Conservation (phyloP, 2,329 filamentous ascomycete species). For the Dothistroma septosporum region DNA sequence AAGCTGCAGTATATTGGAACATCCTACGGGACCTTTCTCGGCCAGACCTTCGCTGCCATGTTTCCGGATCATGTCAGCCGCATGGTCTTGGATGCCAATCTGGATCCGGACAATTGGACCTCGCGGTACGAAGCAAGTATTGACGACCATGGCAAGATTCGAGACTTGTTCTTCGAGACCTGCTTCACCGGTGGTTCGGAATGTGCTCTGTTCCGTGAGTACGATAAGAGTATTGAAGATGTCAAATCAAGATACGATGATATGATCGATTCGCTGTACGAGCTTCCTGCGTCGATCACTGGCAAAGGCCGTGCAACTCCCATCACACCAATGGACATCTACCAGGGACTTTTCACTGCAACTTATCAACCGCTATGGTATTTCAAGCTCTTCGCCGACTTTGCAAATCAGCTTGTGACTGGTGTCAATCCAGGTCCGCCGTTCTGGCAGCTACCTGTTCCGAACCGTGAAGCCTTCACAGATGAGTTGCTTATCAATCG, state of each 20-base stretch:
- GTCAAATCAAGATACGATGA: constrained; percentile 15
- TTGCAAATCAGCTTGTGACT: constrained; percentile 12
- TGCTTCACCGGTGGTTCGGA: constrained; percentile 9
- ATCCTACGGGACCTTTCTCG: constrained; percentile 10
- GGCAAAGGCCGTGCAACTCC: constrained; percentile 17
- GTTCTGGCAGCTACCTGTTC: constrained; percentile 20
- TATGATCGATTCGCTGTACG: constrained; percentile 13
- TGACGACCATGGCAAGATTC: constrained; percentile 17
- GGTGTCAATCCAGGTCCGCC: constrained; percentile 15
- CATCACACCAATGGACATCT: constrained; percentile 16
- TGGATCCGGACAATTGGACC: constrained; percentile 32
- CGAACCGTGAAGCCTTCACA: constrained; percentile 17
- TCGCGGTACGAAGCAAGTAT: constrained; percentile 19
- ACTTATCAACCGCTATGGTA: constrained; percentile 22
- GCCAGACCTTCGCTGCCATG: constrained; percentile 11
- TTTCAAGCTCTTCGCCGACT: constrained; percentile 20
- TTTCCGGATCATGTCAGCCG: constrained; percentile 5
- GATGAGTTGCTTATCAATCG: constrained; percentile 18
- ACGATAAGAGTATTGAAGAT: constrained; percentile 13
- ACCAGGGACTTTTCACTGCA: constrained; percentile 20
- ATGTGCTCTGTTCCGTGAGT: constrained; percentile 17
- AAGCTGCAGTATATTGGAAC: constrained; percentile 35
- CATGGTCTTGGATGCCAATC: constrained; percentile 23
- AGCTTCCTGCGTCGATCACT: constrained; percentile 16
- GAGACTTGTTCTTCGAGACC: constrained; percentile 14